Conservation (phyloP, 208 protist genomes). For the Trypanosoma platydactyli region DNA sequence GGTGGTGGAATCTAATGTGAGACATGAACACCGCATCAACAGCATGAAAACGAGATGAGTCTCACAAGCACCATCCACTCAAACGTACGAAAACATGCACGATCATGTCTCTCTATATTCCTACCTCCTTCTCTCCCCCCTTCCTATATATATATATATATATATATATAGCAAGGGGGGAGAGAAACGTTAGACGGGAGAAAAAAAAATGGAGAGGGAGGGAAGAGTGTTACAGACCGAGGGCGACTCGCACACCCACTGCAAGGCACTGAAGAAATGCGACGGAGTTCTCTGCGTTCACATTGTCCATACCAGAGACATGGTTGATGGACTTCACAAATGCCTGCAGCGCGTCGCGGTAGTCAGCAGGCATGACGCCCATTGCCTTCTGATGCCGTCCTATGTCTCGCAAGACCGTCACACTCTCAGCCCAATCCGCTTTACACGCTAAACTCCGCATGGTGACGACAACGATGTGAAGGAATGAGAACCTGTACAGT, state of each 20-base stretch:
- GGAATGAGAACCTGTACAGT: constrained; percentile 71
- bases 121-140: background rate
- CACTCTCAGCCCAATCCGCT: constrained; percentile 57
- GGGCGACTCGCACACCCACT: constrained; percentile 44
- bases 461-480: constrained; percentile 66
- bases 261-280: constrained; percentile 74
- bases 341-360: constrained; percentile 67
- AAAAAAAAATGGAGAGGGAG: too few relatives aligned
- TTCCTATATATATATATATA: too few relatives aligned
- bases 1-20: background rate
- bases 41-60: background rate
- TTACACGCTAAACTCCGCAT: constrained; percentile 46
- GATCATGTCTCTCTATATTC: too few relatives aligned
- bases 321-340: constrained; percentile 68
- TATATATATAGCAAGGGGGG: too few relatives aligned
- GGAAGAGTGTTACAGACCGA: background rate
- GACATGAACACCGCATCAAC: background rate
- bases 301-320: constrained; percentile 53
- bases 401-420: constrained; percentile 44
- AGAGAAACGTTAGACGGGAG: too few relatives aligned
- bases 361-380: constrained; percentile 69
- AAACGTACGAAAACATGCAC: background rate
- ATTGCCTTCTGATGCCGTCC: constrained; percentile 52
- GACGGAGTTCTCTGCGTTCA: constrained; percentile 48
- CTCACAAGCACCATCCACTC: background rate